phyloP scores from a whole-genome alignment of 805 yeast species.

The Candida incommunis region DNA sequence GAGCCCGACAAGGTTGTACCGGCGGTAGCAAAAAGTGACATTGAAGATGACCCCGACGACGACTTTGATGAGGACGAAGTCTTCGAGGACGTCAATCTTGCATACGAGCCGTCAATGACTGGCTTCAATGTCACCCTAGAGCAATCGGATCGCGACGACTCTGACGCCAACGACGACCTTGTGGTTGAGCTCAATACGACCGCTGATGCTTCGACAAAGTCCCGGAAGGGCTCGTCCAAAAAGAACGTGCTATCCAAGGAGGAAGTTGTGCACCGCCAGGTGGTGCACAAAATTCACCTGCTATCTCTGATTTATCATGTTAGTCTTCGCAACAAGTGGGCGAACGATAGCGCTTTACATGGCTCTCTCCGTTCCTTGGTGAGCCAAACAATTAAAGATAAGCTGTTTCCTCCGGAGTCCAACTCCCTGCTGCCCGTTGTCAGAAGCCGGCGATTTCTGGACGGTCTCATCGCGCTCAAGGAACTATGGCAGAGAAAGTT shows the following conservation, averaged over 20 bases:
- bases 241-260: conserved; percentile 20
- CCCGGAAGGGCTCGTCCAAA: background rate
- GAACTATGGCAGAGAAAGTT: conserved; percentile 44
- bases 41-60: too few relatives aligned
- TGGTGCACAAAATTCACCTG: conserved; percentile 45
- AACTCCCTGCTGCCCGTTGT: conserved; percentile 30
- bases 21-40: too few relatives aligned
- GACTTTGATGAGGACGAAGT: conserved; percentile 15
- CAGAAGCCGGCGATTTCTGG: conserved; percentile 54
- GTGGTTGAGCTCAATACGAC: conserved; percentile 5
- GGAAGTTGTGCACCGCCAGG: conserved; percentile 38
- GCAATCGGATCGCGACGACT: background rate
- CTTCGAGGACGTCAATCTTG: conserved; percentile 5
- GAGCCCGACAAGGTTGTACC: too few relatives aligned
- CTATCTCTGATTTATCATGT: conserved; percentile 55
- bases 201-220: background rate
- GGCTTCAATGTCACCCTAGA: too few relatives aligned
- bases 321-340: conserved; percentile 58
- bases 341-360: conserved; percentile 34
- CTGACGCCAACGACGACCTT: background rate
- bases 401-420: conserved; percentile 32
- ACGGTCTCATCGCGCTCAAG: conserved; percentile 59
- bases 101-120: background rate
- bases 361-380: conserved; percentile 29
- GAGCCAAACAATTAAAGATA: conserved; percentile 31